Evolutionary conservation across 2,329 filamentous ascomycete species (phyloP), one percentile per base, ranked within the genome.

Genomic region (Gremmenia infestans): DNA sequence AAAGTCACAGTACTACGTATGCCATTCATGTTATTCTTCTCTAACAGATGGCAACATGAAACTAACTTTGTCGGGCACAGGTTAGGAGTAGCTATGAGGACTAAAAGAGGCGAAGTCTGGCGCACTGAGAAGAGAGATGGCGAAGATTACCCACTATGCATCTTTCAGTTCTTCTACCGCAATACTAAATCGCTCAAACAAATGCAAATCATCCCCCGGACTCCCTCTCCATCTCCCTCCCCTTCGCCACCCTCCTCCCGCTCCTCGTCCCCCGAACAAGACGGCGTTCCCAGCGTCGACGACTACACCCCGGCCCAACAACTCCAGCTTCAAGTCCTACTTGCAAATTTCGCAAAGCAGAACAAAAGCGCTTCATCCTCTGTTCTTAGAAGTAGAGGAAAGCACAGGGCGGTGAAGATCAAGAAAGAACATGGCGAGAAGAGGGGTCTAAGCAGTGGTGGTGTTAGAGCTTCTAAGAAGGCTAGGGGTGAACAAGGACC

Each of bases 141-240:
- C 59, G 67, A 43, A 3, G 56, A 59, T 25, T 49, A 59, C 28
- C 56, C 54, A 3, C 9, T 60, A 15, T 54, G 43, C 11, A 54
- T 52, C 17, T 19, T 19, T 19, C 19, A 2, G 19, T 19, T 19
- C 19, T 19, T 19, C 19, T 19, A 19, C 19, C 19, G 19, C 19
- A 19, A 19, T 19, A 19, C 19, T 19, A 1, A 19, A 56, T n/a
- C 28, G 2, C 57, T 65, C 3, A 51, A 63, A n/a, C 45, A 59
- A 28, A 55, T 63, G 17, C 52, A 63, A 23, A 48, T 67, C 39
- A 62, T 67, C n/a, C 54, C 54, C 11, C 59, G 63, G 4, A 58
- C 64, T 1, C 62, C 61, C 17, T 59, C 54, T 8, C 59, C 58
- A 5, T 51, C 50, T 2, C 48, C 45, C 32, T 17, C 55, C 12